phyloP scores from a whole-genome alignment of 768 basidiomycete genomes.

The Kwoniella sp. region DNA sequence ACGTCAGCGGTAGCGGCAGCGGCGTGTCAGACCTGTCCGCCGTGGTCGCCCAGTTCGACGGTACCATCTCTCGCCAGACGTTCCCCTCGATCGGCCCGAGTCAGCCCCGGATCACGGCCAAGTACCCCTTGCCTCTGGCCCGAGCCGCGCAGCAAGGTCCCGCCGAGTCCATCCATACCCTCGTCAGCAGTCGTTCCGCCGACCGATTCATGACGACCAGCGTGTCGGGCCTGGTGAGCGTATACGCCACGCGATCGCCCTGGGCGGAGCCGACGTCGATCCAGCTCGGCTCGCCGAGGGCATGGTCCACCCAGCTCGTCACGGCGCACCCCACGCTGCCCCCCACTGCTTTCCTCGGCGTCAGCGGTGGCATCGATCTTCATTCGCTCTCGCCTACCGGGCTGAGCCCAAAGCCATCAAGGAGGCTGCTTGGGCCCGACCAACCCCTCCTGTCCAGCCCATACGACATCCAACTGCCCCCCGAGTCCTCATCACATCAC shows the following conservation, averaged over 20 bases:
- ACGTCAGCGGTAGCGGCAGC: neutral
- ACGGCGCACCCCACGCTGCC: neutral
- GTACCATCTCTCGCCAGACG: slow-evolving; percentile 25
- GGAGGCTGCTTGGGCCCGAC: slow-evolving; percentile 29
- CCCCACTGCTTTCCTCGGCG: slow-evolving; percentile 23
- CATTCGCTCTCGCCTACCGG: slow-evolving; percentile 15
- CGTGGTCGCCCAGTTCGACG: slow-evolving; percentile 37
- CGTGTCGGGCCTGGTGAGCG: slow-evolving; percentile 14
- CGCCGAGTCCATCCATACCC: slow-evolving; percentile 11
- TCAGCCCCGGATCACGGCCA: slow-evolving; percentile 18
- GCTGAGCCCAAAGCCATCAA: neutral
- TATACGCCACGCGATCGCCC: slow-evolving; percentile 26
- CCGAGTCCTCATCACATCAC: slow-evolving; percentile 21
- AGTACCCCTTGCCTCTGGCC: slow-evolving; percentile 4
- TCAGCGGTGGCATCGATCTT: slow-evolving; percentile 21
- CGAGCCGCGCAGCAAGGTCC: neutral
- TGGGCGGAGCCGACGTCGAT: slow-evolving; percentile 20
- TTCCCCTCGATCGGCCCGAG: neutral
- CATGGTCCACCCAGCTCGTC: slow-evolving; percentile 32
- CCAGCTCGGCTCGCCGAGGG: slow-evolving; percentile 9
- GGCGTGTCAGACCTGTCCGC: neutral
- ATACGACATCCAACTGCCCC: slow-evolving; percentile 28
- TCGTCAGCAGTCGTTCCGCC: slow-evolving; percentile 1
- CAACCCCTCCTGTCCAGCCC: slow-evolving; percentile 28
- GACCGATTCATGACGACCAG: slow-evolving; percentile 25